Percentiles rank a stretch among this genome's conserved stretches.
phyloP scores from a whole-genome alignment of 1,139 yeast genomes.

The Kodamaea fungicola region DNA sequence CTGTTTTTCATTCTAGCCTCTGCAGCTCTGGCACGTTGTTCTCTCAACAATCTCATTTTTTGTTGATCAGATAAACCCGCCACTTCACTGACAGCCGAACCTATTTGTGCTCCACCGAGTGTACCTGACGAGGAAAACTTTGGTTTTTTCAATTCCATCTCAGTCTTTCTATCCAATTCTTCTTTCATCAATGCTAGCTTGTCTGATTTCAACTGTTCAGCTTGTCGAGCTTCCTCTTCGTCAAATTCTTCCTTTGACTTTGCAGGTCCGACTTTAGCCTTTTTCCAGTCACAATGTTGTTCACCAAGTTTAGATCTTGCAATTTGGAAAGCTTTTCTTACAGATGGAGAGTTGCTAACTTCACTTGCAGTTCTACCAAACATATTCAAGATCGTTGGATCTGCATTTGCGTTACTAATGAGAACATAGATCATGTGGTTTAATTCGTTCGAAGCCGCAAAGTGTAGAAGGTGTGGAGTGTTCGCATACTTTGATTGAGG shows the following conservation, averaged over 20 bases:
- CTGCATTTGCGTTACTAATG: slow-evolving; percentile 62
- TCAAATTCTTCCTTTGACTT: slow-evolving; percentile 63
- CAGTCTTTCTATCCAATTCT: slow-evolving; percentile 39
- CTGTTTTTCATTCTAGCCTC: slow-evolving; percentile 57
- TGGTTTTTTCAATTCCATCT: slow-evolving; percentile 35
- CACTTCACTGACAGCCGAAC: slow-evolving; percentile 19
- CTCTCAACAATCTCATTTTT: slow-evolving; percentile 76
- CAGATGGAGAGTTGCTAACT: slow-evolving; percentile 41
- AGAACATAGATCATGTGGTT: slow-evolving; percentile 66
- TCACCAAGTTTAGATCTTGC: slow-evolving; percentile 72
- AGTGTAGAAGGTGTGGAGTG: slow-evolving; percentile 78
- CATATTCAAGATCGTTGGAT: slow-evolving; percentile 56
- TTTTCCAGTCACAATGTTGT: slow-evolving; percentile 61
- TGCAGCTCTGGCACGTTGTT: slow-evolving; percentile 94
- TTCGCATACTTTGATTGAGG: slow-evolving; percentile 52
- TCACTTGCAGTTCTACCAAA: slow-evolving; percentile 67
- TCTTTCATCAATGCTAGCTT: slow-evolving; percentile 38
- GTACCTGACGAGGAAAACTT: slow-evolving; percentile 27
- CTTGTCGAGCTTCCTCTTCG: slow-evolving; percentile 31
- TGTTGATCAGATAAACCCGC: slow-evolving; percentile 59
- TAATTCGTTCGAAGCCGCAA: slow-evolving; percentile 66
- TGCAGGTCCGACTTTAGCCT: slow-evolving; percentile 65
- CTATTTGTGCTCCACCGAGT: slow-evolving; percentile 21
- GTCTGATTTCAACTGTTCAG: slow-evolving; percentile 31
- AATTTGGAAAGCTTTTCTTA: slow-evolving; percentile 60